These are phyloP conservation scores for Cordyceps tenuipes DNA, from an alignment of 2,329 filamentous ascomycete genomes.

Conservation along the genomic window DNA sequence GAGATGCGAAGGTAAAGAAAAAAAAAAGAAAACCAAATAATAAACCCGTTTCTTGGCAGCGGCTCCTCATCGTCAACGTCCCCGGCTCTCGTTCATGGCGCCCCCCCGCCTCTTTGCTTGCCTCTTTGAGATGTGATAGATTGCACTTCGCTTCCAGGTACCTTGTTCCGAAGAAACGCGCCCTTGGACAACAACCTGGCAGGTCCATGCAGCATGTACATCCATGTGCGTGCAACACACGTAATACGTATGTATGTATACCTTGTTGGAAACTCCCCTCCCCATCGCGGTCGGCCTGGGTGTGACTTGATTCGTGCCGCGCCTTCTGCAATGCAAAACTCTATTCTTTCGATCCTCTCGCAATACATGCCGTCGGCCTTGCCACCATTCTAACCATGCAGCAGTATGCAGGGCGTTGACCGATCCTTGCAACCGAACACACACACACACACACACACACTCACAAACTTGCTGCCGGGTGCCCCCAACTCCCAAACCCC, in stretches of 20 bases:
- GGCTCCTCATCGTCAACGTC: background rate
- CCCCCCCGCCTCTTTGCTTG: background rate
- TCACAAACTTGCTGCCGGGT: background rate
- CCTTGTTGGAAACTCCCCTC: background rate
- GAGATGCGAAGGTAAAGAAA: background rate
- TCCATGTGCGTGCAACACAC: too few species aligned
- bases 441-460: too few species aligned
- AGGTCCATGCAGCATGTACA: too few species aligned
- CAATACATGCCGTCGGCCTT: background rate
- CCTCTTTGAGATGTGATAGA: background rate
- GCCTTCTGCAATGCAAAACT: background rate
- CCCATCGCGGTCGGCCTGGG: background rate
- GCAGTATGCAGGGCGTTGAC: background rate
- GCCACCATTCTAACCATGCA: too few species aligned
- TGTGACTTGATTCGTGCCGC: background rate
- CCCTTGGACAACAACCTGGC: too few species aligned
- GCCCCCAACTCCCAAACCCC: background rate
- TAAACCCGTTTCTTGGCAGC: constrained; percentile 5
- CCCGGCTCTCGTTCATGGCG: background rate
- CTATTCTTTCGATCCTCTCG: background rate
- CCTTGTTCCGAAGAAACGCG: too few species aligned
- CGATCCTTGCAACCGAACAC: background rate
- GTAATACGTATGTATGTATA: too few species aligned
- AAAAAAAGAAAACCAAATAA: too few species aligned
- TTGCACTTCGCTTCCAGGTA: too few species aligned